Evolutionary conservation across 2,329 filamentous ascomycete genomes (phyloP), one percentile per base, ranked within the genome.

Genomic region (Cladosporium sp.): DNA sequence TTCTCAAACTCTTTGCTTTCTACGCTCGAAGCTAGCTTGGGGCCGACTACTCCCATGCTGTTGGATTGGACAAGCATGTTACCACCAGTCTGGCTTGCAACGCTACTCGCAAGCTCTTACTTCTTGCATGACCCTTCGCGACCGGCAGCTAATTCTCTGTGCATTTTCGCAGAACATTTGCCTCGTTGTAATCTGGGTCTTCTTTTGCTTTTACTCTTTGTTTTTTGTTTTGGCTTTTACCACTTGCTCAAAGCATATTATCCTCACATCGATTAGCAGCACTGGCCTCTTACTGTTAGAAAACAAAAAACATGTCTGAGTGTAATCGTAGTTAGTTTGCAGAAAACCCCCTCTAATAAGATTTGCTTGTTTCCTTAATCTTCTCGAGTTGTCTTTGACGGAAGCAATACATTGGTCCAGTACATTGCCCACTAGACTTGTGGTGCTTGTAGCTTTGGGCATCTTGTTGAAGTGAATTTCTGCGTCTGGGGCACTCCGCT

Each of bases 21-120:
- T 54, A 54, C 48, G 18, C 11, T 48, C 22, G 36, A 48, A 54
- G 42, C 47, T 51, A 51, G 48, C 47, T 43, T 19, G 52, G 39
- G 36, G 22, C 13, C 22, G 17, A 7, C 15, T 24, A 18, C 48
- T 44, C 47, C 36, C 48, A 39, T 43, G 48, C 47, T 51, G 43
- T 51, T 51, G 52, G 52, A 54, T 51, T 51, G 48, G 47, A 43
- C 8, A 39, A 39, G 40, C 37, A 50, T 43, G 13, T 43, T 36
- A 48, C 13, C n/a, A n/a, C n/a, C 44, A 9, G 36, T 40, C 36
- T 48, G 44, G 37, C 36, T 48, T 22, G 38, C 29, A 37, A 45
- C n/a, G 7, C 48, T 44, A 20, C 41, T 22, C 30, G 48, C 30
- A 50, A 50, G 48, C 48, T 44, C 20, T 38, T 50, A 50, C 30